Percentiles rank a stretch among this genome's conserved stretches.
phyloP scores from a whole-genome alignment of 2,329 filamentous ascomycete species.

The Colletotrichum liriopes region DNA sequence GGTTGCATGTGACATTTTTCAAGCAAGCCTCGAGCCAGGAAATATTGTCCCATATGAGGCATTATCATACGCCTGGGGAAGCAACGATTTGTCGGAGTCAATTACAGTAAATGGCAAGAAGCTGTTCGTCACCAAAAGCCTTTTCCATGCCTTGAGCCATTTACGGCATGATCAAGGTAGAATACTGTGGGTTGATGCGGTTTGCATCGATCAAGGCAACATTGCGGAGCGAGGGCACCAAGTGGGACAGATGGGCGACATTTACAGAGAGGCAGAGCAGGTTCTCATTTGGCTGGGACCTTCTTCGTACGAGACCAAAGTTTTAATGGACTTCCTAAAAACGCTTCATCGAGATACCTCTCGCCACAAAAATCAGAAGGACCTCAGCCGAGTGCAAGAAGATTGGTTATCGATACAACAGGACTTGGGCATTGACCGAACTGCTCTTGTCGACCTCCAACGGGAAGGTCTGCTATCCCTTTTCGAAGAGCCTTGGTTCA shows the following conservation, averaged over 20 bases:
- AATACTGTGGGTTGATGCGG: slow-evolving; percentile 8
- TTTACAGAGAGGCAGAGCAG: slow-evolving; percentile 7
- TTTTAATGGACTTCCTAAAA: not conserved
- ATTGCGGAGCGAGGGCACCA: not conserved
- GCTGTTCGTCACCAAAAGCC: not conserved
- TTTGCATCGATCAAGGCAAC: slow-evolving; percentile 11
- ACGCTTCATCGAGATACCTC: not conserved
- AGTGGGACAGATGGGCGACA: not conserved
- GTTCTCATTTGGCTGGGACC: slow-evolving; percentile 37
- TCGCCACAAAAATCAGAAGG: not conserved
- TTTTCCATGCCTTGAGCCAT: not conserved
- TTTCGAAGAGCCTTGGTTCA: slow-evolving; percentile 9
- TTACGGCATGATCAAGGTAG: not conserved
- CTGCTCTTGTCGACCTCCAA: not conserved
- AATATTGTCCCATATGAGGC: not conserved
- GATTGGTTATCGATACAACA: not conserved
- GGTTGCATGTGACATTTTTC: slow-evolving; percentile 11
- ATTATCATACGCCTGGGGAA: not conserved
- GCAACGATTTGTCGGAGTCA: not conserved
- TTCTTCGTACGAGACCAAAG: not conserved
- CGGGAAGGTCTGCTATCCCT: not conserved
- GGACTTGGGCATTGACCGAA: not conserved
- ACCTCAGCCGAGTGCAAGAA: not conserved
- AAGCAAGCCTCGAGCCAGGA: not conserved
- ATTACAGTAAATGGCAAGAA: not conserved